Base-by-base conservation (phyloP, 225 moss, liverwort and hornwort genomes). In the Sphagnum tenellum region DNA sequence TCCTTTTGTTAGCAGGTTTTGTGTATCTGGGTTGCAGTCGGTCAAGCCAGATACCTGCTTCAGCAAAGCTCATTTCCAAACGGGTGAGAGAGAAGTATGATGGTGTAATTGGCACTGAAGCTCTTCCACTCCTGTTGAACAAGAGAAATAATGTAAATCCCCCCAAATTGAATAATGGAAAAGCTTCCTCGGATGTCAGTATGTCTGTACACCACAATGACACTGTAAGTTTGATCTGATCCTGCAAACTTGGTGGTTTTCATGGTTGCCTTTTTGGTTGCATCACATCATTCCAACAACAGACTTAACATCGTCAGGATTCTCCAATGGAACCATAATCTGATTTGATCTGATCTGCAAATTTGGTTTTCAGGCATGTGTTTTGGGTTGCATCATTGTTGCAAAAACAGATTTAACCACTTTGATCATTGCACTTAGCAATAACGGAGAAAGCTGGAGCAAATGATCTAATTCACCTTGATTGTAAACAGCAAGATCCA, bases 1-100 rank as follows among this genome's bases (percentile, higher is more conserved):
- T 89, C 29, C 67, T 89, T 9, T 68, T 98, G 63, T 67, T 90
- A 45, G 71, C 77, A 56, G 92, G 92, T 10, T 74, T 98, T 12
- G 78, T 85, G 75, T 79, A 81, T 66, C 50, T 98, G 56, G 82
- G 79, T 9, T 66, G 82, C 60, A 87, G 81, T 58, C 76, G 73
- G 58, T 70, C 87, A 76, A 29, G 29, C 29, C 29, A 29, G 29
- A 29, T 29, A 29, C 29, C 29, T 29, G 29, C 29, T 29, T 29
- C 29, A 29, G 29, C 29, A 29, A 29, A 29, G 29, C 29, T 29
- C 29, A 29, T 29, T 29, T 29, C 29, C 29, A 29, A 29, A 29
- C 29, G 29, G 29, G 29, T 29, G 29, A 29, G 29, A 29, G 29
- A 29, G 29, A 29, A 70, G 53, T 69, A 81, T 9, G 68, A 73